A percentile compares a stretch with the other conserved stretches of the same genome.
These are phyloP conservation scores for Strobilomyces echinocephalus DNA, from an alignment of 768 basidiomycete species.

Conservation along the genomic window DNA sequence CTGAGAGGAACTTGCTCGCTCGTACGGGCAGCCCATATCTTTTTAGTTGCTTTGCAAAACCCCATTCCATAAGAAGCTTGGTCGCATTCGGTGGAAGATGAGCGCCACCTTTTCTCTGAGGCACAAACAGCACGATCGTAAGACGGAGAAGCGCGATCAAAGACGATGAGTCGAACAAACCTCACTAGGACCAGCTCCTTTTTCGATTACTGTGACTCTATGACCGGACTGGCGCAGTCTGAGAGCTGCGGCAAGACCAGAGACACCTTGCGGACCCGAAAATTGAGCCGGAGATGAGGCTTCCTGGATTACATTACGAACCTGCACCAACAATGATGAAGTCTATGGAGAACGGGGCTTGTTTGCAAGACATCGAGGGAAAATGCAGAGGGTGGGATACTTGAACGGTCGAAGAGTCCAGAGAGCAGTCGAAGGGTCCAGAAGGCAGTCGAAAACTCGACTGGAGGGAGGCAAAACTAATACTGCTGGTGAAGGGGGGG, in stretches of 20 bases:
- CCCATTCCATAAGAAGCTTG: conserved; percentile 54
- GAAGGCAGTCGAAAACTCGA: not conserved
- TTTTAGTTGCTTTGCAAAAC: conserved; percentile 40
- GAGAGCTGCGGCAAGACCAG: conserved; percentile 57
- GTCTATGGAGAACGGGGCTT: conserved; percentile 26
- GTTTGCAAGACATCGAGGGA: conserved; percentile 18
- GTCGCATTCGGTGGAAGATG: conserved; percentile 60
- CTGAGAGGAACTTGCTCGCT: conserved; percentile 21
- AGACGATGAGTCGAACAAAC: conserved; percentile 20
- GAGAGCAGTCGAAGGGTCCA: not conserved
- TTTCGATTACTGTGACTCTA: conserved; percentile 53
- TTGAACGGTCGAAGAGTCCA: too few species aligned
- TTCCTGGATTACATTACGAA: not conserved
- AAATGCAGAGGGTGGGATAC: not conserved
- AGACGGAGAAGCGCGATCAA: not conserved
- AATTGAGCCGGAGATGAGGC: not conserved
- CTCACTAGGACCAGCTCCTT: conserved; percentile 39
- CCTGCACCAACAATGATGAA: conserved; percentile 32
- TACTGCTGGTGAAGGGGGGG: not conserved
- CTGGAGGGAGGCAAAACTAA: not conserved
- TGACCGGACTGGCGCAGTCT: conserved; percentile 57
- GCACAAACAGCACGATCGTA: not conserved
- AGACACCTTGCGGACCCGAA: conserved; percentile 30
- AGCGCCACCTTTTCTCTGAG: conserved; percentile 37
- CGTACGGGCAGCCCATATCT: conserved; percentile 30